A percentile compares a stretch with the other conserved stretches of the same genome.
Evolutionary conservation across 2,329 filamentous ascomycete species (phyloP).

Genomic region (Aureobasidium sp.): DNA sequence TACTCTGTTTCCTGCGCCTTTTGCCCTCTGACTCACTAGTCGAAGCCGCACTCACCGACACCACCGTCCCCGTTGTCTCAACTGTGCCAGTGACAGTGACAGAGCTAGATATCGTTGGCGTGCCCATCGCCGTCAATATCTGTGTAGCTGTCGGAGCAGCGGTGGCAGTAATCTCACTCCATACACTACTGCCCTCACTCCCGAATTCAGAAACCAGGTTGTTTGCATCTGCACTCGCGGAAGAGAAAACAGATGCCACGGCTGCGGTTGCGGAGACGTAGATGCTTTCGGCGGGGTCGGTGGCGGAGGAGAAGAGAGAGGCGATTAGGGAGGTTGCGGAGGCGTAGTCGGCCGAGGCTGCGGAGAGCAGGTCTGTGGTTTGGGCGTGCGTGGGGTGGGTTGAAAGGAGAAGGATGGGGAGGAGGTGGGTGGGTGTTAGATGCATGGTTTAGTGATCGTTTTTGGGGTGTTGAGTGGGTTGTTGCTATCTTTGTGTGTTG

Average conservation of each 20-base stretch:
- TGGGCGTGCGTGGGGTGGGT: not conserved
- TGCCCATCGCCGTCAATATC: not conserved
- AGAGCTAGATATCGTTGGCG: not conserved
- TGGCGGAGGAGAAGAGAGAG: not conserved
- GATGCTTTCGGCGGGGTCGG: not conserved
- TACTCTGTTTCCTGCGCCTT: not conserved
- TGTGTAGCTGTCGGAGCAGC: not conserved
- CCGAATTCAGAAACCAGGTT: not conserved
- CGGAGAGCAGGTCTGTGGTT: not conserved
- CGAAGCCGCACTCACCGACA: not conserved
- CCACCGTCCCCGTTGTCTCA: not conserved
- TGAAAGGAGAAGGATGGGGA: not conserved
- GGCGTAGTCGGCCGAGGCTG: not conserved
- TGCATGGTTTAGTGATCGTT: not conserved
- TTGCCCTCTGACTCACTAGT: not conserved
- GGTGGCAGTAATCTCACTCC: not conserved
- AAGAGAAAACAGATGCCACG: not conserved
- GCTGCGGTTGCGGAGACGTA: not conserved
- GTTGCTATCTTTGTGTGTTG: no score
- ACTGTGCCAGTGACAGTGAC: not conserved
- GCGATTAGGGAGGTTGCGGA: not conserved
- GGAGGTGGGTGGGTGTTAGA: not conserved
- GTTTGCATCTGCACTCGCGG: not conserved
- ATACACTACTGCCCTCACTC: not conserved
- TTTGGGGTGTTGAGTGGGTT: no score